These are phyloP conservation scores for Arthromyces matolae DNA, from an alignment of 768 basidiomycete genomes.

Conservation along the genomic window DNA sequence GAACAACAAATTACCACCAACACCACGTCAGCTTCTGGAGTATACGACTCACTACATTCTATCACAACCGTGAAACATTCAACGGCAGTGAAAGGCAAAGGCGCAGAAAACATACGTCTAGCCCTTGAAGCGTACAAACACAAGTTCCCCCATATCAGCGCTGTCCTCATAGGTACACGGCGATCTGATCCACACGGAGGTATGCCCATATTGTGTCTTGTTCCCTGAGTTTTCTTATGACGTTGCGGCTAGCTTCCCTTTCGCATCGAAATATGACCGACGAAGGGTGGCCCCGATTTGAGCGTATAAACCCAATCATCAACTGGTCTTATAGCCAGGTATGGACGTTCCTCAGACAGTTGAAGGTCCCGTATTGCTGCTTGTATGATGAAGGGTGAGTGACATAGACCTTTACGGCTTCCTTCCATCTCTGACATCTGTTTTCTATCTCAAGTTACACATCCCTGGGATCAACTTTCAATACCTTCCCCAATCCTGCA, in stretches of 20 bases:
- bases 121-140: conserved; percentile 74
- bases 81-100: conserved; percentile 51
- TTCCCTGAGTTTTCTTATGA: not conserved
- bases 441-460: conserved; percentile 80
- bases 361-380: conserved; percentile 81
- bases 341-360: conserved; percentile 77
- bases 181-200: conserved; percentile 92
- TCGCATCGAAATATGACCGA: conserved; percentile 79
- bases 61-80: conserved; percentile 24
- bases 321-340: conserved; percentile 91
- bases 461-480: conserved; percentile 91
- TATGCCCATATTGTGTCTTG: conserved; percentile 32
- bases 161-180: conserved; percentile 87
- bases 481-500: conserved; percentile 91
- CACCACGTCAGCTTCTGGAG: conserved; percentile 24
- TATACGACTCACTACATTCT: conserved; percentile 19
- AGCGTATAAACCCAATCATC: conserved; percentile 92
- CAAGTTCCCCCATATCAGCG: conserved; percentile 61
- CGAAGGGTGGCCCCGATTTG: conserved; percentile 82
- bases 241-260: conserved; percentile 52
- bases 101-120: conserved; percentile 71
- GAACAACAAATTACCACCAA: conserved; percentile 45
- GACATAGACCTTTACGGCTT: conserved; percentile 1
- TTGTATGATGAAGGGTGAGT: conserved; percentile 90
- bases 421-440: conserved; percentile 1